Evolutionary conservation across 306 rosid genomes (phyloP), one percentile per base, ranked within the genome.

Genomic region (Phaseolus lunatus): DNA sequence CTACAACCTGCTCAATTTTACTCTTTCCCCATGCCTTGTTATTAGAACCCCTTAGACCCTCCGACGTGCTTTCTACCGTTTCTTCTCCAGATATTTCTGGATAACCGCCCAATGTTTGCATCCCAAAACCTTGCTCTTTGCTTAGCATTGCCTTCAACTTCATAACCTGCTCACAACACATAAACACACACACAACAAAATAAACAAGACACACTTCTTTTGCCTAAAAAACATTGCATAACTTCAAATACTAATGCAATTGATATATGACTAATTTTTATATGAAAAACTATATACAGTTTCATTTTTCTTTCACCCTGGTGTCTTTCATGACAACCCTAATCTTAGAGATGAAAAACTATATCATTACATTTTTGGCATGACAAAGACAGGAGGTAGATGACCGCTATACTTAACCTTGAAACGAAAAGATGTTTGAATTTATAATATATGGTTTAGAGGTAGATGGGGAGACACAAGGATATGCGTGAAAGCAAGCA

Each of bases 41-140:
- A 5, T 80, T 70, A 5, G 86, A 76, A 80, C 87, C 84, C 10
- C 79, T 80, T 26, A 78, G 68, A 31, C 70, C 81, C 0, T 62
- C 86, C 18, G 90, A 84, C 1, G 86, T 78, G 85, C 90, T 82
- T 54, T 88, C 93, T 43, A 74, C 91, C 5, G 89, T 90, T 77
- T 88, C 93, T 76, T 86, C 90, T 31, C 89, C 89, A 5, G 89
- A 90, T 52, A 88, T 70, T 19, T 84, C 90, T 5, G 85, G 78
- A 79, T 84, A 84, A 37, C 78, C 89, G 5, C 72, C 57, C 3
- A 88, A 88, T 29, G 74, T 83, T 52, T 86, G 92, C 39, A 84
- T 87, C 85, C 84, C 82, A 0, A 64, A 44, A 0, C 69, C 83
- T 82, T 90, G 87, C 69, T 88, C 88, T 80, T 86, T 87, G 16